A percentile compares a stretch with the other conserved stretches of the same genome.
Conservation (phyloP, 1,139 yeast species). For the Suhomyces wounanorum region DNA sequence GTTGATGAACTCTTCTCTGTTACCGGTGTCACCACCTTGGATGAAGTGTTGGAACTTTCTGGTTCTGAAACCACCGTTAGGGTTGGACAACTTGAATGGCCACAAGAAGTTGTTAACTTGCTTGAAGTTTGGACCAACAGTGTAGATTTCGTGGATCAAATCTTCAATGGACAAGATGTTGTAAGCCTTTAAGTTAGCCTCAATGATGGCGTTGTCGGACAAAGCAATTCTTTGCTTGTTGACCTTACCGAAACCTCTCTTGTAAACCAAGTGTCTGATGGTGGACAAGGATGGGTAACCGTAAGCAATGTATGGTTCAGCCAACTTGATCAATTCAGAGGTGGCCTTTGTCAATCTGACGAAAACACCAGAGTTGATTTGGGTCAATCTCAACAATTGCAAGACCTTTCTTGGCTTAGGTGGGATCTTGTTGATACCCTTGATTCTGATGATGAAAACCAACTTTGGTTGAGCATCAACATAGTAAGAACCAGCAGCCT, state of each 20-base stretch:
- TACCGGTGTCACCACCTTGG: conserved; percentile 99
- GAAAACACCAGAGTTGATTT: conserved; percentile 98
- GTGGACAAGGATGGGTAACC: conserved; percentile 98
- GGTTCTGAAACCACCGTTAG: conserved; percentile 99
- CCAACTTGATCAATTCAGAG: conserved; percentile 91
- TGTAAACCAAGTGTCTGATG: conserved; percentile 95
- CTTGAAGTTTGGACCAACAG: conserved; percentile 99
- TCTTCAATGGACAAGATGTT: conserved; percentile 97
- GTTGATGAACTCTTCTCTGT: conserved; percentile 99
- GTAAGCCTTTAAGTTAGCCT: conserved; percentile 91
- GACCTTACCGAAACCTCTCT: conserved; percentile 99
- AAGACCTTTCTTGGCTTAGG: conserved; percentile 99
- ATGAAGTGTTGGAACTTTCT: conserved; percentile 99
- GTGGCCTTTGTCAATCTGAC: conserved; percentile 99
- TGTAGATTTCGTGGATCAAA: conserved; percentile 97
- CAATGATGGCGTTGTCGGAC: conserved; percentile 92
- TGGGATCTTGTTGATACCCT: conserved; percentile 99
- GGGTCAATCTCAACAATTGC: conserved; percentile 96
- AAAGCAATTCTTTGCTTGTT: conserved; percentile 98
- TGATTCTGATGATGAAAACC: conserved; percentile 97
- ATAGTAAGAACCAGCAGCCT: conserved; percentile 94
- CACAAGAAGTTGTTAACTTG: conserved; percentile 99
- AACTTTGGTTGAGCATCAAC: conserved; percentile 97
- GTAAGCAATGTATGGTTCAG: conserved; percentile 99
- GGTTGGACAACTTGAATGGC: conserved; percentile 99